Conservation (phyloP, 2,329 filamentous ascomycete genomes). For the Diaporthe vaccinii region DNA sequence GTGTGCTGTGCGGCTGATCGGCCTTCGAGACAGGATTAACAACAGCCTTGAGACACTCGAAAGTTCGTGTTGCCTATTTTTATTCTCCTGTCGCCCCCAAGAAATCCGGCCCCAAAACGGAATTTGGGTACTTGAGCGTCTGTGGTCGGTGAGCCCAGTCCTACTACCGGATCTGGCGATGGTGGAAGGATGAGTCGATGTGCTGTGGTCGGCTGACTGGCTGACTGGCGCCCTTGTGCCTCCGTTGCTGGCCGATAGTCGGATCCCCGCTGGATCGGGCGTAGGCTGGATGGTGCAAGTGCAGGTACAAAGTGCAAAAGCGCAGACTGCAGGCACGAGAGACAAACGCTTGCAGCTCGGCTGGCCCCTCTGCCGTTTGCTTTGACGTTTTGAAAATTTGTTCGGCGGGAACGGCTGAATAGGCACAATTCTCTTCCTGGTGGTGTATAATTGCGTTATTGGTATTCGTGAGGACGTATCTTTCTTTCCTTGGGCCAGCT, state of each 20-base stretch:
- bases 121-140: not conserved
- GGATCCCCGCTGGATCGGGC: constrained; percentile 25
- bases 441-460: not conserved
- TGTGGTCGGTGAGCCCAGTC: constrained; percentile 24
- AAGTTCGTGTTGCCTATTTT: constrained; percentile 11
- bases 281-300: constrained; percentile 9
- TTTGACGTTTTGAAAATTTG: constrained; percentile 9
- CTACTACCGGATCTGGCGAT: constrained; percentile 37
- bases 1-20: not conserved
- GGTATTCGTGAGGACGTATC: not conserved
- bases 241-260: constrained; percentile 38
- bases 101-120: not conserved
- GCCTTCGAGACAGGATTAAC: not conserved
- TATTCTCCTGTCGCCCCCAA: constrained; percentile 21
- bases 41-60: not conserved
- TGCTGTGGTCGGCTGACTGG: constrained; percentile 32
- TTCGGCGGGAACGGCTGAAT: not conserved
- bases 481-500: not conserved
- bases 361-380: constrained; percentile 15
- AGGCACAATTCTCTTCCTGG: not conserved
- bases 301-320: not conserved
- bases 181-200: constrained; percentile 30
- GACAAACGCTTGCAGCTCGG: constrained; percentile 24
- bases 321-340: not conserved
- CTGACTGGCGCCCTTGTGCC: constrained; percentile 31